Conservation (phyloP, 805 yeast genomes). For the Kluyveromyces nonfermentans region DNA sequence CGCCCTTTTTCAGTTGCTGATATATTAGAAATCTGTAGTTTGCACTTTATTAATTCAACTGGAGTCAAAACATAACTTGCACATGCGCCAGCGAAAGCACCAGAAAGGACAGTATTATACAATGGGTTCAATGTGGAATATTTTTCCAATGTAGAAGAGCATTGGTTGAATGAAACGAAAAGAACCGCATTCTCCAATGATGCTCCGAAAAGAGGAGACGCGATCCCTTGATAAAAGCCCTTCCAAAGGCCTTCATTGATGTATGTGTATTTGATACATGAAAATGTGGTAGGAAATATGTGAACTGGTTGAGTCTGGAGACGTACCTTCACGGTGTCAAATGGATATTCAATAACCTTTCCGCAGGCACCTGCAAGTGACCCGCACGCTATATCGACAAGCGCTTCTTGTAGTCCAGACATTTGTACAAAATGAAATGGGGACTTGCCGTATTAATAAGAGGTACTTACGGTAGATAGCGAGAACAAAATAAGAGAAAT, state of each 20-base stretch:
- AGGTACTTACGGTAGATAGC: neutral
- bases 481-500: too few species aligned
- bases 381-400: conserved; percentile 31
- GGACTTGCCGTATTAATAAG: neutral
- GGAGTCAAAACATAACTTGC: conserved; percentile 85
- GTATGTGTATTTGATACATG: conserved; percentile 56
- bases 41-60: conserved; percentile 83
- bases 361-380: conserved; percentile 69
- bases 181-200: conserved; percentile 80
- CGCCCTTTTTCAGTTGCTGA: conserved; percentile 25
- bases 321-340: conserved; percentile 86
- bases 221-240: conserved; percentile 73
- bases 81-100: conserved; percentile 73
- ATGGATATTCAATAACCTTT: conserved; percentile 81
- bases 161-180: conserved; percentile 53
- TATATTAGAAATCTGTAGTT: conserved; percentile 56
- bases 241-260: conserved; percentile 53
- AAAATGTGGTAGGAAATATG: conserved; percentile 47
- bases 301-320: conserved; percentile 66
- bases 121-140: conserved; percentile 29
- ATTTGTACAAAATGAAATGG: neutral
- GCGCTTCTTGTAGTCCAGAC: conserved; percentile 15
- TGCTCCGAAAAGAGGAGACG: conserved; percentile 82
- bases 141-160: conserved; percentile 32
- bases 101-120: conserved; percentile 47